Conservation (phyloP, 73 alveolate genomes). For the Paramecium bursaria region DNA sequence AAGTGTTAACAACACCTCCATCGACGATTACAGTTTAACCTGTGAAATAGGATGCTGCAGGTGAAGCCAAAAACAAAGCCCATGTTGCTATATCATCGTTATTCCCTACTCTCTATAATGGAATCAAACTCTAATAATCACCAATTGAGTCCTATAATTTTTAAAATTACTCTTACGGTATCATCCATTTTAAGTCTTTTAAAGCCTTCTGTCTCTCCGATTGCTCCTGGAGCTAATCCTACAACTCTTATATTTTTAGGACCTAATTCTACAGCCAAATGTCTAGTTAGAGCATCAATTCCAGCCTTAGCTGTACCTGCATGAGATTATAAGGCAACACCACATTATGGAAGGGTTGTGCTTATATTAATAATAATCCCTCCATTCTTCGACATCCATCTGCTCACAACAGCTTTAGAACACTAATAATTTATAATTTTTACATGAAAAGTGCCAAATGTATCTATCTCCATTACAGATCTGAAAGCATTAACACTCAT, state of each 20-base stretch:
- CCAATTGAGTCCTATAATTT: constrained; percentile 47
- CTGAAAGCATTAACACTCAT: constrained; percentile 86
- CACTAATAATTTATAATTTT: not conserved
- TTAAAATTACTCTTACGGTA: constrained; percentile 58
- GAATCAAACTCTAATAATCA: constrained; percentile 29
- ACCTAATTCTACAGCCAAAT: constrained; percentile 91
- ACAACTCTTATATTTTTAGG: constrained; percentile 84
- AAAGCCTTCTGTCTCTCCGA: constrained; percentile 89
- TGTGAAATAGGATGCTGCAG: constrained; percentile 80
- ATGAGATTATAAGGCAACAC: constrained; percentile 81
- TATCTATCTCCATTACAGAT: constrained; percentile 89
- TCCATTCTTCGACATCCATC: constrained; percentile 79
- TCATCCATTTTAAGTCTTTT: constrained; percentile 80
- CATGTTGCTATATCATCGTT: constrained; percentile 82
- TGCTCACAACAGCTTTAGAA: constrained; percentile 77
- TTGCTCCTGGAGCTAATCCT: constrained; percentile 89
- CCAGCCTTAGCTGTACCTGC: constrained; percentile 94
- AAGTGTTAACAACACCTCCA: constrained; percentile 83
- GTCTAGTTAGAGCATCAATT: constrained; percentile 85
- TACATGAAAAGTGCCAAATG: constrained; percentile 85
- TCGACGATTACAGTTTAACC: constrained; percentile 86
- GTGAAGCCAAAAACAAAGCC: constrained; percentile 79
- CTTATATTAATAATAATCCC: constrained; percentile 85
- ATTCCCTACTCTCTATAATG: constrained; percentile 73
- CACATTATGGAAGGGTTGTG: constrained; percentile 83